Evolutionary conservation across 2,329 filamentous ascomycete genomes (phyloP).

Genomic region (Hypoxylon sp.): DNA sequence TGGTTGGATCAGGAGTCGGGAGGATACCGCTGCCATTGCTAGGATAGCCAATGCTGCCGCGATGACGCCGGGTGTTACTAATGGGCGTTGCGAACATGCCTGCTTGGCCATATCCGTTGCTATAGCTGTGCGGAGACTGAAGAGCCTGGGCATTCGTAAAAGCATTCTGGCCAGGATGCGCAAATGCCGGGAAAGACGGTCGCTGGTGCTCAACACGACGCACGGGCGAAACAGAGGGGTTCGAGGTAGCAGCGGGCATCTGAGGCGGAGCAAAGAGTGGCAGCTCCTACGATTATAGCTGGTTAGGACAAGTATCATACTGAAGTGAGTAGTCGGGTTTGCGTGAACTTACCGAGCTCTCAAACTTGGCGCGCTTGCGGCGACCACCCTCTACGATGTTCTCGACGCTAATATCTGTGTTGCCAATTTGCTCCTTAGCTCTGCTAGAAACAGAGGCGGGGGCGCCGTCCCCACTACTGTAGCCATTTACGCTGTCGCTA

Average conservation of each 20-base stretch:
- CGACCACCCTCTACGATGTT: constrained; percentile 98
- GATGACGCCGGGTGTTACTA: constrained; percentile 70
- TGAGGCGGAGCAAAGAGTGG: constrained; percentile 94
- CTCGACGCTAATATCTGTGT: constrained; percentile 95
- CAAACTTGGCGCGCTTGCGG: constrained; percentile 92
- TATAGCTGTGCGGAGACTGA: constrained; percentile 84
- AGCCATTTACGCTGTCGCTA: constrained; percentile 74
- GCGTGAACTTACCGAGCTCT: constrained; percentile 85
- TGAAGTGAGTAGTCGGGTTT: constrained; percentile 10
- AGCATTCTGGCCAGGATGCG: constrained; percentile 78
- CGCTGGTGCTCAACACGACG: constrained; percentile 79
- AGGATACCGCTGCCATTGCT: constrained; percentile 67
- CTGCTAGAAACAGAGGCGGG: constrained; percentile 80
- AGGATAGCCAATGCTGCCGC: constrained; percentile 68
- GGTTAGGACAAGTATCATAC: constrained; percentile 46
- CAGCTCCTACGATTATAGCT: constrained; percentile 73
- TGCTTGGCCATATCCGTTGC: constrained; percentile 61
- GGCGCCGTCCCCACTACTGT: constrained; percentile 87
- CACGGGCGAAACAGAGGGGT: constrained; percentile 93
- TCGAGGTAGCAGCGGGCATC: constrained; percentile 93
- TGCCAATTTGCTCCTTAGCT: constrained; percentile 85
- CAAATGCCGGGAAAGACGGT: constrained; percentile 77
- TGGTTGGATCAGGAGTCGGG: constrained; percentile 95
- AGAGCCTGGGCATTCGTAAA: constrained; percentile 80
- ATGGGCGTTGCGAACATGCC: constrained; percentile 70